Evolutionary conservation across 495 filamentous ascomycete species (phyloP).

Genomic region (Daldinia vernicosa): DNA sequence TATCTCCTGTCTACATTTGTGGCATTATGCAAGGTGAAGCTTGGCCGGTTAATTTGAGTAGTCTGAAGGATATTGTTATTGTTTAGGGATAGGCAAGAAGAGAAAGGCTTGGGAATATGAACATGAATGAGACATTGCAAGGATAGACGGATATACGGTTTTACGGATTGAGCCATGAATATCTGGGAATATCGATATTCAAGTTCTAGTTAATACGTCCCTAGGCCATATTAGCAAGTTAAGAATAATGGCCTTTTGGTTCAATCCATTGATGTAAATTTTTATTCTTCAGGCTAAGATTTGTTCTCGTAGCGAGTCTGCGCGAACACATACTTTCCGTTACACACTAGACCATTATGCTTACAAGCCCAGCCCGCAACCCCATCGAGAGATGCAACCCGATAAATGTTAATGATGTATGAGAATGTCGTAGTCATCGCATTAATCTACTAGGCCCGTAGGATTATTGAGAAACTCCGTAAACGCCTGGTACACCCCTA

Average conservation of each 20-base stretch:
- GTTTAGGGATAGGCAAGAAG: not conserved
- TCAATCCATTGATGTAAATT: not conserved
- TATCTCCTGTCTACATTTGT: conserved; percentile 3
- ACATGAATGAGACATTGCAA: not conserved
- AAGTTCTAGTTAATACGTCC: not conserved
- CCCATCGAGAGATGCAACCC: not conserved
- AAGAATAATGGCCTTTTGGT: not conserved
- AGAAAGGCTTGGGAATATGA: too few relatives aligned
- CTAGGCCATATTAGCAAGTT: not conserved
- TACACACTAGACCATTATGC: not conserved
- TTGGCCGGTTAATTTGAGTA: not conserved
- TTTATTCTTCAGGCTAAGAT: not conserved
- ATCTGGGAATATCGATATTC: not conserved
- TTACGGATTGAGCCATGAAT: too few relatives aligned
- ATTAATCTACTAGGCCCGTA: conserved; percentile 14
- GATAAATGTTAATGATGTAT: not conserved
- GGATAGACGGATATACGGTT: too few relatives aligned
- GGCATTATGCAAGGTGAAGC: conserved; percentile 9
- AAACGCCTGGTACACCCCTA: conserved; percentile 20
- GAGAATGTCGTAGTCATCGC: conserved; percentile 15
- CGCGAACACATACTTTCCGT: not conserved
- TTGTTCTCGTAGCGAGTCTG: not conserved
- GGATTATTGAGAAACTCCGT: conserved; percentile 19
- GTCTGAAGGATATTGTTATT: not conserved
- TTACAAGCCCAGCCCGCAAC: not conserved